Conservation (phyloP, 768 basidiomycete species). For the Astraeus odoratus region DNA sequence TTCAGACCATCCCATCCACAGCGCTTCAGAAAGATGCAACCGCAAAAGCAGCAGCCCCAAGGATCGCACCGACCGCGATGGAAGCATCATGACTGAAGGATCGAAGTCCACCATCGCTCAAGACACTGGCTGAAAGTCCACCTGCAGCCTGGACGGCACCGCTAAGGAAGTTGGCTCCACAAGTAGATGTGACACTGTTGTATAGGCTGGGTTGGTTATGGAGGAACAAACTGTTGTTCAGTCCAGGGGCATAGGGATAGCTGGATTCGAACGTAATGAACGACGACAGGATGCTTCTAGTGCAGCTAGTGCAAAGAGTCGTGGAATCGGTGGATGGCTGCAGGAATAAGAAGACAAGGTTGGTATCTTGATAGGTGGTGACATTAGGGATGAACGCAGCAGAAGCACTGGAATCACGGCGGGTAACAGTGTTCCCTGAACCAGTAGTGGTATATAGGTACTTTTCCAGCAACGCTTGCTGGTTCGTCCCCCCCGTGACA, state of each 20-base stretch:
- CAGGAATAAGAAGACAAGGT: constrained; percentile 80
- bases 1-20: not conserved
- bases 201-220: constrained; percentile 62
- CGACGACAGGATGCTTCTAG: constrained; percentile 62
- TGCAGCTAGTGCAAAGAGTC: constrained; percentile 76
- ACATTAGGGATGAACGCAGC: constrained; percentile 42
- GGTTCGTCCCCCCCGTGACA: constrained; percentile 6
- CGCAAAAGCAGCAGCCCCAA: constrained; percentile 29
- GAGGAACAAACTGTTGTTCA: constrained; percentile 58
- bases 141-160: constrained; percentile 67
- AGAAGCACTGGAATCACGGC: constrained; percentile 26
- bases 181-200: constrained; percentile 50
- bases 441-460: constrained; percentile 19
- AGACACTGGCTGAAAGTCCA: constrained; percentile 35
- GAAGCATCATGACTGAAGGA: constrained; percentile 19
- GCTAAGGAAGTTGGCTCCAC: constrained; percentile 65
- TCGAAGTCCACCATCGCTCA: constrained; percentile 25
- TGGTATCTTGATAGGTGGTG: constrained; percentile 45
- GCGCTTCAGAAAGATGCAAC: constrained; percentile 12
- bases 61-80: constrained; percentile 23
- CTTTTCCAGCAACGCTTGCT: constrained; percentile 13
- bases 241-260: constrained; percentile 70
- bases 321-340: constrained; percentile 38
- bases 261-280: constrained; percentile 74
- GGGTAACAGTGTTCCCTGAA: constrained; percentile 6